phyloP scores from a whole-genome alignment of 306 rosid species.

The Glycine latifolia region DNA sequence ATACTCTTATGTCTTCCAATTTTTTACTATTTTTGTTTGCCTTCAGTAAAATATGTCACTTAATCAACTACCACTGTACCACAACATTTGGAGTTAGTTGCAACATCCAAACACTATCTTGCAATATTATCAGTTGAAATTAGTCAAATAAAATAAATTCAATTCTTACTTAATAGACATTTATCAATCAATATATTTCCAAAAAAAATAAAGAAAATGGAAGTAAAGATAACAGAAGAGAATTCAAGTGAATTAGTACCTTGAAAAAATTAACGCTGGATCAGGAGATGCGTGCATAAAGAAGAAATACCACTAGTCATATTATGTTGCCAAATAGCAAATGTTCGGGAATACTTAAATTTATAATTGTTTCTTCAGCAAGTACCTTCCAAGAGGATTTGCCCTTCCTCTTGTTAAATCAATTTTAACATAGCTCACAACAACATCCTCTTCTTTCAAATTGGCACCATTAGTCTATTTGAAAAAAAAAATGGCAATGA shows the following conservation, averaged over 20 bases:
- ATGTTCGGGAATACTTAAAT: background rate
- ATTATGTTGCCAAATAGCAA: constrained; percentile 14
- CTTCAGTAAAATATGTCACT: constrained; percentile 13
- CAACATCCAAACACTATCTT: background rate
- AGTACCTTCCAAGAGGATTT: constrained; percentile 86
- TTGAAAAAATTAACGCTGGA: constrained; percentile 81
- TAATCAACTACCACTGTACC: background rate
- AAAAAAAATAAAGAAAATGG: background rate
- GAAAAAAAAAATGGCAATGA: constrained; percentile 13
- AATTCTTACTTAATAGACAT: background rate
- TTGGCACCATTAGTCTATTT: constrained; percentile 60
- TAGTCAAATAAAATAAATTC: background rate
- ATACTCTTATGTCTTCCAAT: no score
- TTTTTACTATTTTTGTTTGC: constrained; percentile 4
- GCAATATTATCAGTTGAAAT: background rate
- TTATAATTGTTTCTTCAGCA: constrained; percentile 3
- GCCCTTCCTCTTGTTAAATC: constrained; percentile 82
- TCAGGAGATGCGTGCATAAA: constrained; percentile 53
- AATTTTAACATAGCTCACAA: constrained; percentile 73
- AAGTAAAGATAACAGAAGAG: background rate
- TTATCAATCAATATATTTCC: constrained; percentile 18
- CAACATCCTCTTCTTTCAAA: constrained; percentile 79
- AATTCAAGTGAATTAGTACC: constrained; percentile 55
- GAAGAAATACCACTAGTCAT: constrained; percentile 39
- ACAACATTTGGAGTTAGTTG: constrained; percentile 35